Evolutionary conservation across 2,329 filamentous ascomycete species (phyloP).

Genomic region (Pseudogymnoascus sp.): DNA sequence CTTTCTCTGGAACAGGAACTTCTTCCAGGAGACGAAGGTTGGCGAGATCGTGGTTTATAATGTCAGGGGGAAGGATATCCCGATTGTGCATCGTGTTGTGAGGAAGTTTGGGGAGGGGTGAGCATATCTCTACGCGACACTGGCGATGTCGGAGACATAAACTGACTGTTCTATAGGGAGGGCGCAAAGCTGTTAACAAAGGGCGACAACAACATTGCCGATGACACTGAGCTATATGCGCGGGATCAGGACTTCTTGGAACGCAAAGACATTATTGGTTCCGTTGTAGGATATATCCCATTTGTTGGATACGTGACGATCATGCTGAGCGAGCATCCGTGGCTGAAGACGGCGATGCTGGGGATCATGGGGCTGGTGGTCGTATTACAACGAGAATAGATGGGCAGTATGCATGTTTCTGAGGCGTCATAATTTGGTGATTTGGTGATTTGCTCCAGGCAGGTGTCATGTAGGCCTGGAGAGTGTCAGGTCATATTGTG

Average conservation of each 20-base stretch:
- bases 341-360: slow-evolving; percentile 92
- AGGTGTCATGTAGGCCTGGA: not conserved
- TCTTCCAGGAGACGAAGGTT: slow-evolving; percentile 52
- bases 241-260: slow-evolving; percentile 79
- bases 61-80: slow-evolving; percentile 81
- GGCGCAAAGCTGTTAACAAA: slow-evolving; percentile 81
- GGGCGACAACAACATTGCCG: slow-evolving; percentile 90
- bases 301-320: slow-evolving; percentile 98
- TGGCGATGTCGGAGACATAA: not conserved
- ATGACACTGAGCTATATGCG: slow-evolving; percentile 90
- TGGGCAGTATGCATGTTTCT: slow-evolving; percentile 3
- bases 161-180: slow-evolving; percentile 32
- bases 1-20: slow-evolving; percentile 52
- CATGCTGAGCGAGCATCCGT: slow-evolving; percentile 87
- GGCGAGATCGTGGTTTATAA: slow-evolving; percentile 73
- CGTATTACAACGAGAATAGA: slow-evolving; percentile 78
- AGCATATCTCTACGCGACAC: slow-evolving; percentile 21
- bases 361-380: slow-evolving; percentile 93
- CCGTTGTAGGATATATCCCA: slow-evolving; percentile 58
- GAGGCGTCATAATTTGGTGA: not conserved
- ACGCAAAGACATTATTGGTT: slow-evolving; percentile 76
- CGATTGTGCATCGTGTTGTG: slow-evolving; percentile 91
- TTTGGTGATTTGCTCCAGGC: not conserved
- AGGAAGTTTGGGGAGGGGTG: slow-evolving; percentile 60
- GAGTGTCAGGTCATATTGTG: not conserved